Evolutionary conservation across 441 rosid genomes (phyloP), one percentile per base, ranked within the genome.

Genomic region (Gossypium gossypioides): DNA sequence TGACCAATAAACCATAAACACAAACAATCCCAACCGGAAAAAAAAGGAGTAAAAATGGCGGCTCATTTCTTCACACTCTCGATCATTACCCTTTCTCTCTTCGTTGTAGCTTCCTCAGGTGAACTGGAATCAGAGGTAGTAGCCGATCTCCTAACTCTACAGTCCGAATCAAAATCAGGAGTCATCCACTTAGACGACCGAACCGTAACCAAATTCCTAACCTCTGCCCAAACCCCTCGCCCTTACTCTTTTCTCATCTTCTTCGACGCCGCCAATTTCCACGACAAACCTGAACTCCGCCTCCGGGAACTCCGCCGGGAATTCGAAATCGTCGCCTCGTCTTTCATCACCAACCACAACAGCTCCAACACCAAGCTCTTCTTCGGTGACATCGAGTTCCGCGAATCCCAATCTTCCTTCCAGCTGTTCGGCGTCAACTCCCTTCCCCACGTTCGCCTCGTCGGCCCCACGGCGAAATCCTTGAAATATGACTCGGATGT

Each of bases 231-330:
- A 56, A 73, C 90, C 3, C 97, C 97, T 0, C 90, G 97, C 1
- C 88, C 93, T n/a, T 95, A 91, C 85, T 80, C 88, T 0, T 65
- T 92, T 50, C 81, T 95, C 81, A 73, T 95, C 83, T 95, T 92
- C 92, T 95, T 95, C 85, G 99, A 95, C 72, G 97, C 97, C 46
- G 64, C 75, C n/a, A 90, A 90, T 69, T 91, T 92, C 81, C 94
- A 89, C 73, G 88, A 86, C 82, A 92, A 92, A 77, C 0, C 74
- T n/a, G 93, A 92, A 72, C 96, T 89, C 72, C 96, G 72, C 78
- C 86, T 88, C 40, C 81, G 68, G n/a, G 91, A 90, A 7, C 88
- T 94, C 59, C 88, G 83, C 75, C 73, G 75, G 58, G 97, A 95
- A 66, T 92, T 91, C 85, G 77, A 80, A 64, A 64, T 95, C 77